These are phyloP conservation scores for Ichthyophthirius multifiliis DNA, from an alignment of 169 alveolate genomes.

Conservation along the genomic window DNA sequence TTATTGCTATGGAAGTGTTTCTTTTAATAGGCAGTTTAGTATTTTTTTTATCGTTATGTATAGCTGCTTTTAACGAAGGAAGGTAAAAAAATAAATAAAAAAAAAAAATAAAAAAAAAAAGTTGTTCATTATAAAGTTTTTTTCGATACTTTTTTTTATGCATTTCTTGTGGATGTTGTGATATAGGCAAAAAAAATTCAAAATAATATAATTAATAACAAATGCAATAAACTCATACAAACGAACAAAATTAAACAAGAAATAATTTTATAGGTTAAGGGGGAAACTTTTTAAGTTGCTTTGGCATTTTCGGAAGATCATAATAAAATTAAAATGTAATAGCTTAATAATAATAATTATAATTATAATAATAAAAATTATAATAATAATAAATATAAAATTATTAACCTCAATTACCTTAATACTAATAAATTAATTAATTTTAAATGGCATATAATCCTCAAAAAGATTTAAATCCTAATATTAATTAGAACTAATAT, in stretches of 20 bases:
- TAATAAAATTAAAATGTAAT: neutral
- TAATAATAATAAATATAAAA: too few relatives aligned
- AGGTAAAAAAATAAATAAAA: neutral
- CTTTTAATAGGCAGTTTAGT: neutral
- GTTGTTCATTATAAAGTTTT: neutral
- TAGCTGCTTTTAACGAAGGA: conserved; percentile 4
- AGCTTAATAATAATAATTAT: neutral
- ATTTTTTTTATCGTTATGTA: neutral
- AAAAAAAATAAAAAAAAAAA: neutral
- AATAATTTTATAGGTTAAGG: neutral
- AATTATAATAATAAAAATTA: too few relatives aligned
- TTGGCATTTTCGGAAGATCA: neutral
- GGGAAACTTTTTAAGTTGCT: neutral
- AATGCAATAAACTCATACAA: neutral
- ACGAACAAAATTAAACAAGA: too few relatives aligned
- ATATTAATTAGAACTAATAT: neutral
- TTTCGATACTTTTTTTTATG: neutral
- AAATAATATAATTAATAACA: neutral
- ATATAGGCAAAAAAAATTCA: neutral
- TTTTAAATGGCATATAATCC: neutral
- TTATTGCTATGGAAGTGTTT: neutral
- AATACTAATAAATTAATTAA: neutral
- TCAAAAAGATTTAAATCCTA: neutral
- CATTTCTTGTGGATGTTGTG: neutral
- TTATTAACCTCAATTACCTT: neutral